Evolutionary conservation across 257 asterid genomes (phyloP).

Genomic region (Rehmannia glutinosa): DNA sequence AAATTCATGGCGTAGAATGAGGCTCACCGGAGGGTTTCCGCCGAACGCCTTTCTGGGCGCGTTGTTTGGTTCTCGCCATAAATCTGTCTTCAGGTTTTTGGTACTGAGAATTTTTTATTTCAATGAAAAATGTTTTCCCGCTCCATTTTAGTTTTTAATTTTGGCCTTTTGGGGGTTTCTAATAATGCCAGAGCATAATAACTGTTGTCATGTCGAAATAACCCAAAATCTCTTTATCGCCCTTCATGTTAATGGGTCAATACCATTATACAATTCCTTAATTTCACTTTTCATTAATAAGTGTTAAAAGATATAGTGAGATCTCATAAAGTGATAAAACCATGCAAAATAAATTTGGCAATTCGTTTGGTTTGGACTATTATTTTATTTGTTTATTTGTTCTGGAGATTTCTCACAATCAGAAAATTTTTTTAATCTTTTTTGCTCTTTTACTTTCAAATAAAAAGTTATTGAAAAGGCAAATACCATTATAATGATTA

Average conservation of each 20-base stretch:
- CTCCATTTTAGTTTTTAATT: conserved; percentile 15
- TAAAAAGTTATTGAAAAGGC: no score
- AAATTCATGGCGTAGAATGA: not conserved
- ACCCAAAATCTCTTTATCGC: not conserved
- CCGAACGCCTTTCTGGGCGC: conserved; percentile 21
- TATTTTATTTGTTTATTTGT: no score
- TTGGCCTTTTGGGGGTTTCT: no score
- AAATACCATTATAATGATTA: no score
- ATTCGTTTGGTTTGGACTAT: no score
- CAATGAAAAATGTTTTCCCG: conserved; percentile 24
- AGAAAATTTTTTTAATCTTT: no score
- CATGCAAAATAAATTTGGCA: no score
- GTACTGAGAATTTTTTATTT: not conserved
- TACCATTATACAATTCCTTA: no score
- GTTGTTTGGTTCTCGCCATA: conserved; percentile 71
- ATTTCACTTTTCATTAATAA: no score
- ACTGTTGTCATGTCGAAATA: not conserved
- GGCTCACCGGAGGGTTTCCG: conserved; percentile 32
- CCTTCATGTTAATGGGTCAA: not conserved
- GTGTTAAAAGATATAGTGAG: no score
- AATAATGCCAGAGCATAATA: not conserved
- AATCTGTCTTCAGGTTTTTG: not conserved
- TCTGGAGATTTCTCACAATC: no score
- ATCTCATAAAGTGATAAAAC: no score
- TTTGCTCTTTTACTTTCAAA: not conserved